These are phyloP conservation scores for Monosporozyma aerobia DNA, from an alignment of 805 yeast genomes.

Conservation along the genomic window DNA sequence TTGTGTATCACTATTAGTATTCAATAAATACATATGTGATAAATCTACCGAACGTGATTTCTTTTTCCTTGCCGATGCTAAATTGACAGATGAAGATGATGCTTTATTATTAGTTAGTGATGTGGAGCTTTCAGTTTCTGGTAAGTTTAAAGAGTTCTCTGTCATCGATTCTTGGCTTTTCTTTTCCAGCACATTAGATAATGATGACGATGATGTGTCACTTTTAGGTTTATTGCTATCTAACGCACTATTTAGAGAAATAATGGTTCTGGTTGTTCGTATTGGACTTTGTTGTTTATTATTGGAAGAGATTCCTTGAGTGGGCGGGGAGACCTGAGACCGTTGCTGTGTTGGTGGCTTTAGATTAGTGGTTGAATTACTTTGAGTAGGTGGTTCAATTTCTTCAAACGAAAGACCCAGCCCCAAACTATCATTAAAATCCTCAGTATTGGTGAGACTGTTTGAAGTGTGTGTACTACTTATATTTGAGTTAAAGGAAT, in stretches of 20 bases:
- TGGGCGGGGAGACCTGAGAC: neutral
- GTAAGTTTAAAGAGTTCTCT: neutral
- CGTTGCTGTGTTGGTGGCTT: neutral
- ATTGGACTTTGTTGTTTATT: neutral
- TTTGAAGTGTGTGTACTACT: neutral
- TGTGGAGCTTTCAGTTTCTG: neutral
- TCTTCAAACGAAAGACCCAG: neutral
- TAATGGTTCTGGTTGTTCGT: neutral
- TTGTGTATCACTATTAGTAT: constrained; percentile 27
- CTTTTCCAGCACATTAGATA: neutral
- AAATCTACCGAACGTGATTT: constrained; percentile 30
- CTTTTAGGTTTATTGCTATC: neutral
- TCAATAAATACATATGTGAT: constrained; percentile 34
- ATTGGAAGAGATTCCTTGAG: neutral
- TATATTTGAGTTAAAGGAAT: neutral
- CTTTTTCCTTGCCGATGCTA: constrained; percentile 8
- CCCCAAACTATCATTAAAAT: neutral
- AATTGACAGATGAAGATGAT: neutral
- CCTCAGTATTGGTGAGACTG: neutral
- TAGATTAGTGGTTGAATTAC: neutral
- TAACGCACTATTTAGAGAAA: neutral
- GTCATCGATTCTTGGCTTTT: neutral
- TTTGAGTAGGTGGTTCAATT: neutral
- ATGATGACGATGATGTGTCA: neutral
- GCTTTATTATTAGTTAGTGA: neutral